Base-by-base conservation (phyloP, 192 early-diverging fungal genomes). In the Coemansia sp. region DNA sequence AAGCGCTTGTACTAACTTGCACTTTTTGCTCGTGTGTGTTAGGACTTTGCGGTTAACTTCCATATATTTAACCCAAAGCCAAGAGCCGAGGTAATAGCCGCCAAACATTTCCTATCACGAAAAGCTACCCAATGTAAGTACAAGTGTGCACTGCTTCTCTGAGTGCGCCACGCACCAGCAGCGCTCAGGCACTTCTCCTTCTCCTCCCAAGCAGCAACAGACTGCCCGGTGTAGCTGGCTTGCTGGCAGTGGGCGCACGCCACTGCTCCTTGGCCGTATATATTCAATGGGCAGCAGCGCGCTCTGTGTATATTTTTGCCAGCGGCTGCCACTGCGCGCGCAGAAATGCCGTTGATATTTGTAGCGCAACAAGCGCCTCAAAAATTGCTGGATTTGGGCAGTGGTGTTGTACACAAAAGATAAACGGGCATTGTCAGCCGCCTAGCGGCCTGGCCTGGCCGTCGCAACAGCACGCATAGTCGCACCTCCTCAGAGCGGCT, bases 381-480 rank as follows among this genome's bases (percentile, higher is more conserved):
- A 54, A n/a, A 54, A 54, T 54, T 31, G 51, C 29, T 54, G 51
- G 51, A 54, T 54, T 54, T 54, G 51, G 51, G 17, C 51, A 32
- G 27, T 25, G 15, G 27, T 22, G 22, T 7, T 35, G 51, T 24
- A 27, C 29, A 7, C 27, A 54, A 54, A 54, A n/a, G 25, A 54
- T n/a, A 54, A 15, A 54, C 27, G 17, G 6, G 6, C 51, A 32
- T 31, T 32, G 17, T 32, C 47, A 22, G 20, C n/a, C 45, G 19
- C 45, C 11, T 47, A 9, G 45, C 6, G 47, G 15, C 32, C 32
- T 54, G 29, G 14, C 51, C 29, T 54, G 51, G 14, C 27, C 29
- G 27, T 17, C 51, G 14, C 51, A 54, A 7, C 29, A 32, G 27
- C 51, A 54, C 15, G 29, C 17, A 27, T 25, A 14, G 24, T 15